Conservation (phyloP, 176 grass and related monocot species). For the Cenchrus fungigraminus region DNA sequence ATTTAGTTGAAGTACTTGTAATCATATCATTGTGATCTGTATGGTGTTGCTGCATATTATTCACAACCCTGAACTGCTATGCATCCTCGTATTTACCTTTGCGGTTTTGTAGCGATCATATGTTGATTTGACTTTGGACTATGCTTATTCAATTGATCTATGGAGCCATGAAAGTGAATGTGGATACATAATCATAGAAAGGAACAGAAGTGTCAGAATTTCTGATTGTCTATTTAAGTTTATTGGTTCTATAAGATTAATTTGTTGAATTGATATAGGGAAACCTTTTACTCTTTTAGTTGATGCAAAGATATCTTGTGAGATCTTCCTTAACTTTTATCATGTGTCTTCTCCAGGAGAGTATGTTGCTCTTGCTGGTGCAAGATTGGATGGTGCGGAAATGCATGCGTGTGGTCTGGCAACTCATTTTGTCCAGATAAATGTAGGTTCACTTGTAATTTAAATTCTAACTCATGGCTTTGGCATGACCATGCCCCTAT, state of each 20-base stretch:
- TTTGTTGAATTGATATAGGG: conserved; percentile 4
- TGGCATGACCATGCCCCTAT: background rate
- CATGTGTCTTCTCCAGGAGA: conserved; percentile 73
- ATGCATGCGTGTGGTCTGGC: conserved; percentile 94
- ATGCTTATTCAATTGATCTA: conserved; percentile 5
- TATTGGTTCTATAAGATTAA: background rate
- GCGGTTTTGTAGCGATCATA: background rate
- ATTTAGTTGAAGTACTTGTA: conserved; percentile 26
- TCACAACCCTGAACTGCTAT: conserved; percentile 6
- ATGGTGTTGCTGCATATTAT: conserved; percentile 14
- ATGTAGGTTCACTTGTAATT: conserved; percentile 55
- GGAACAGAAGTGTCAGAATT: background rate
- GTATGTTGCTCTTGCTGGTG: conserved; percentile 89
- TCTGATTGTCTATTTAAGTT: conserved; percentile 10
- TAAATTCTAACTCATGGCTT: background rate
- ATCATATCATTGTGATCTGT: conserved; percentile 3
- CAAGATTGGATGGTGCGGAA: conserved; percentile 83
- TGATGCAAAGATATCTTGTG: conserved; percentile 4
- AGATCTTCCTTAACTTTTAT: conserved; percentile 31
- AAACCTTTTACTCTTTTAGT: conserved; percentile 2
- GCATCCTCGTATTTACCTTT: background rate
- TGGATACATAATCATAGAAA: conserved; percentile 8
- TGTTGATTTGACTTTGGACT: conserved; percentile 20
- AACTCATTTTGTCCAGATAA: conserved; percentile 86
- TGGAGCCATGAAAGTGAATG: background rate